Evolutionary conservation across 2,329 filamentous ascomycete genomes (phyloP).

Genomic region (Lasiodiplodia theobromae): DNA sequence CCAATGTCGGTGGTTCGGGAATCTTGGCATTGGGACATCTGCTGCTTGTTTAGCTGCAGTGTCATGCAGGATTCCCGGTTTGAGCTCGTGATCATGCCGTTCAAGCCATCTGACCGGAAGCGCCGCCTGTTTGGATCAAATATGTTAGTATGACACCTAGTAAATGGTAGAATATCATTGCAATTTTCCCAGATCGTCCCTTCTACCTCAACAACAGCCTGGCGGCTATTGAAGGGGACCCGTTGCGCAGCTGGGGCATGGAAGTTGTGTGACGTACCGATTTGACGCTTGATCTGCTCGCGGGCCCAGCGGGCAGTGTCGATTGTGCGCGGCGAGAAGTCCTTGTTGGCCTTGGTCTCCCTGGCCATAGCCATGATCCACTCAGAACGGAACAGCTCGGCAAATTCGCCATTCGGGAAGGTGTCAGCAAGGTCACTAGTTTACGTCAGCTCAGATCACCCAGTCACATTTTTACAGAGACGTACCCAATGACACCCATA

Average conservation of each 20-base stretch:
- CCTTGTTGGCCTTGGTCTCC: conserved; percentile 87
- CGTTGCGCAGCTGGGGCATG: not conserved
- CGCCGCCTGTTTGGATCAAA: conserved; percentile 8
- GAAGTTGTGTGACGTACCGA: conserved; percentile 45
- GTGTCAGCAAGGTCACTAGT: conserved; percentile 88
- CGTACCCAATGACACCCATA: conserved; percentile 97
- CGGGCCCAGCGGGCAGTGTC: conserved; percentile 97
- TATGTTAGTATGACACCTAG: not conserved
- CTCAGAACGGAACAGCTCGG: conserved; percentile 84
- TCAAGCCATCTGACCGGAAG: conserved; percentile 32
- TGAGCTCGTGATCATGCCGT: not conserved
- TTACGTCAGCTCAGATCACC: conserved; percentile 45
- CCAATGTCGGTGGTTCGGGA: not conserved
- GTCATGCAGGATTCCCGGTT: not conserved
- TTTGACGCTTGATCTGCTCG: conserved; percentile 95
- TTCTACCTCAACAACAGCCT: not conserved
- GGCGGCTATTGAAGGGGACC: not conserved
- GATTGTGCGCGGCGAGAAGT: conserved; percentile 83
- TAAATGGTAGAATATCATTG: not conserved
- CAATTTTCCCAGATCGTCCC: not conserved
- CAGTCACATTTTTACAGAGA: conserved; percentile 31
- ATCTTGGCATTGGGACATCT: not conserved
- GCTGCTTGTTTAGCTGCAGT: conserved; percentile 8
- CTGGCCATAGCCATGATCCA: conserved; percentile 91
- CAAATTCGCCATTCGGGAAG: conserved; percentile 88